Evolutionary conservation across 2,329 filamentous ascomycete genomes (phyloP).

Genomic region (Mariannaea elegans): DNA sequence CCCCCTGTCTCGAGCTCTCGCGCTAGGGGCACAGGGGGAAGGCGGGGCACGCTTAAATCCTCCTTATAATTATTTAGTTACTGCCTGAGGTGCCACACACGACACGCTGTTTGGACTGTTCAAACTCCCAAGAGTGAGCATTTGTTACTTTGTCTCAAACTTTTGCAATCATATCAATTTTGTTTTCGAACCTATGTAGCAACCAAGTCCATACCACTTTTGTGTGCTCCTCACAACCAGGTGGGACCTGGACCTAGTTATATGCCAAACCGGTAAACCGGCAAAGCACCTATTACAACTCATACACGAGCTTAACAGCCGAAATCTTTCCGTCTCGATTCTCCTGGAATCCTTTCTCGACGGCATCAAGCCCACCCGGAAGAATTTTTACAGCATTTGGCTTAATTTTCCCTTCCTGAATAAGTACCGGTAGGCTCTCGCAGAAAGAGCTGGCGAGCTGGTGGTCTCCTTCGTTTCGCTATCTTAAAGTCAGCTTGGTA

Average conservation of each 20-base stretch:
- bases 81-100: conserved; percentile 15
- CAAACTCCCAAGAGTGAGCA: too few relatives aligned
- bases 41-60: not conserved
- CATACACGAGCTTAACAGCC: conserved; percentile 51
- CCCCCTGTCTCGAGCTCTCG: conserved; percentile 14
- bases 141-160: too few relatives aligned
- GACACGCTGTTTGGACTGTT: too few relatives aligned
- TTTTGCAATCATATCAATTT: too few relatives aligned
- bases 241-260: too few relatives aligned
- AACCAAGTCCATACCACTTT: too few relatives aligned
- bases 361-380: conserved; percentile 42
- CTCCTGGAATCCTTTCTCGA: conserved; percentile 48
- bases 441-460: conserved; percentile 48
- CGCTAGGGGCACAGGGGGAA: conserved; percentile 5
- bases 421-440: conserved; percentile 45
- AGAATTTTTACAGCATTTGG: conserved; percentile 45
- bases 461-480: conserved; percentile 49
- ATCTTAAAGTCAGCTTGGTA: not conserved
- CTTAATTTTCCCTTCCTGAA: conserved; percentile 46
- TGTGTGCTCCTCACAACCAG: not conserved
- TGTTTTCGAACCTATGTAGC: too few relatives aligned
- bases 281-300: conserved; percentile 16
- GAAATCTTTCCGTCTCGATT: conserved; percentile 51
- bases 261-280: too few relatives aligned
- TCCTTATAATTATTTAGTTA: too few relatives aligned